phyloP scores from a whole-genome alignment of 108 stramenopile species.

The Nannochloropsis gaditana region DNA sequence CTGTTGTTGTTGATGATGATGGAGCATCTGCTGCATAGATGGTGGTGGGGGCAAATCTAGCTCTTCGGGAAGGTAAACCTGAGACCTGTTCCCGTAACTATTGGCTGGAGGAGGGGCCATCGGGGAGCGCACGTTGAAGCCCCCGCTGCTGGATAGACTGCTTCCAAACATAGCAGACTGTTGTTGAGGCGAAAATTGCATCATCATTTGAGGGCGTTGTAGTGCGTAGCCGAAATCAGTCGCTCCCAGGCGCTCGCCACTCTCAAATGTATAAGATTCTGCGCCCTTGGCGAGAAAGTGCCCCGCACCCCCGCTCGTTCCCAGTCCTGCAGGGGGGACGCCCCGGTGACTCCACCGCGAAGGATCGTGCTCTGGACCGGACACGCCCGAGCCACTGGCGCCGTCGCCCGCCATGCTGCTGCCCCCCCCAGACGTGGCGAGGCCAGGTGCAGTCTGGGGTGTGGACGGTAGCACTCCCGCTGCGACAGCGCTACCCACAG shows the following conservation, averaged over 20 bases:
- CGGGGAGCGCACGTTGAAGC: not conserved
- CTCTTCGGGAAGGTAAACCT: not conserved
- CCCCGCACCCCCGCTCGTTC: not conserved
- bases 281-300: not conserved
- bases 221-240: constrained; percentile 12
- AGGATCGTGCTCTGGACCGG: not conserved
- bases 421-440: not conserved
- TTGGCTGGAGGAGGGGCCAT: not conserved
- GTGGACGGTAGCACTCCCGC: not conserved
- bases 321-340: not conserved
- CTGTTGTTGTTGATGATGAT: not conserved
- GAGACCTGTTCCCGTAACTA: not conserved
- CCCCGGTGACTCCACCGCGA: not conserved
- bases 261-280: constrained; percentile 1
- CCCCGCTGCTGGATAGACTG: not conserved
- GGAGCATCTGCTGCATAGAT: not conserved
- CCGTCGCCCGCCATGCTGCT: not conserved
- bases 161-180: constrained; percentile 1
- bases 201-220: not conserved
- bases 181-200: constrained; percentile 1
- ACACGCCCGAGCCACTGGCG: not conserved
- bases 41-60: not conserved
- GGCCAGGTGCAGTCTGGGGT: not conserved
- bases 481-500: not conserved
- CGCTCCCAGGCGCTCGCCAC: not conserved